Base-by-base conservation (phyloP, 805 yeast genomes). In the Wickerhamiella sergipiensis region DNA sequence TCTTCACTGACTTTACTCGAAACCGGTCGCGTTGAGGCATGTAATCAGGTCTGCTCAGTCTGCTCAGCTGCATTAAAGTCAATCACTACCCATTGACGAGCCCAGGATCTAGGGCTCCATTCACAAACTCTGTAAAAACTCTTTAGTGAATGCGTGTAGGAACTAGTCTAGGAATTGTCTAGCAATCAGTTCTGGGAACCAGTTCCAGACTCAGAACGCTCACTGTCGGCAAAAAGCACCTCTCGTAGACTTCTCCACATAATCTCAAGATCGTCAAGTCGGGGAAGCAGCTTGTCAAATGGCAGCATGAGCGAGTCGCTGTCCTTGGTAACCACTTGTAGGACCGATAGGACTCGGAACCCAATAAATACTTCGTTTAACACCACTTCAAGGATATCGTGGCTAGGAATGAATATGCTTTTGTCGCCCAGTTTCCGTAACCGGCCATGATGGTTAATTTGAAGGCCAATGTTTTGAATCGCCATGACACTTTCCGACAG, bases 361-460 rank as follows among this genome's bases (percentile, higher is more conserved):
- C 82, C 82, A 50, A 71, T 71, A 61, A 85, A 84, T 0, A 85
- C 89, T 63, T 85, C 95, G 61, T 83, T 83, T 23, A 85, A 79
- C 0, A 83, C 76, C 10, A 85, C 63, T 62, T 84, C 90, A 3
- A 76, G 72, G 48, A 85, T 72, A 45, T 70, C 69, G 45, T 73
- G 75, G 39, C 71, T 65, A 0, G 88, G 82, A 10, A 82, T 72
- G 61, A 85, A 82, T 24, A 66, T 57, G 40, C 64, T 64, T 8
- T 50, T 50, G n/a, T 51, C 52, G 18, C 56, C 57, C n/a, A 59
- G 50, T 7, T 57, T 40, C 21, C 58, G 58, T 57, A 69, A 59
- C 2, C 59, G 55, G 9, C 66, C 61, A 15, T 62, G 55, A 19
- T 71, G 61, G 17, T 65, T 59, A 10, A 75, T 55, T 53, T 78